Conservation (phyloP, 345 rosid species). For the Atalantia buxifolia region DNA sequence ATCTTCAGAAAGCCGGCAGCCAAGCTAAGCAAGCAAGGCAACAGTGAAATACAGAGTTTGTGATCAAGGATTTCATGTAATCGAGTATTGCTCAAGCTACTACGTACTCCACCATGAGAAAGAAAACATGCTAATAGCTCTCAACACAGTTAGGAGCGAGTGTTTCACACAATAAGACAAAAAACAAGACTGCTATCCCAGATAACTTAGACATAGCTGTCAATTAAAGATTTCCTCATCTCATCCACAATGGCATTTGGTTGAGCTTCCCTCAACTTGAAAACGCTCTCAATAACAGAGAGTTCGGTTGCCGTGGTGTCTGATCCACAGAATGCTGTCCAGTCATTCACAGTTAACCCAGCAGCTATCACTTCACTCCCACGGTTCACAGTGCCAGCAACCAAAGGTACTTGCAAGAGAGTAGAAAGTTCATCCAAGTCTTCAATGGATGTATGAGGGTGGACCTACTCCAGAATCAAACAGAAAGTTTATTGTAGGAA, state of each 20-base stretch:
- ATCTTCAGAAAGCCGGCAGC: too few relatives aligned
- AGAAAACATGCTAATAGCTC: too few relatives aligned
- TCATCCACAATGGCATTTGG: slow-evolving; percentile 79
- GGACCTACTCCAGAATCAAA: slow-evolving; percentile 47
- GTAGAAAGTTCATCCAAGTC: slow-evolving; percentile 94
- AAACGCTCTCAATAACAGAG: slow-evolving; percentile 81
- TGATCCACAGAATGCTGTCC: slow-evolving; percentile 87
- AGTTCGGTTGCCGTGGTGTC: slow-evolving; percentile 94
- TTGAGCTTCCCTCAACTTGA: slow-evolving; percentile 91
- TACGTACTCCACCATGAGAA: too few relatives aligned
- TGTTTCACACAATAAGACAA: too few relatives aligned
- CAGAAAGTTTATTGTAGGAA: neutral
- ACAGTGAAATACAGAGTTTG: too few relatives aligned
- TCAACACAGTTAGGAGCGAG: too few relatives aligned
- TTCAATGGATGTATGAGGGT: slow-evolving; percentile 91
- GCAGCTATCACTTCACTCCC: slow-evolving; percentile 86
- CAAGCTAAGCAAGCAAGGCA: too few relatives aligned
- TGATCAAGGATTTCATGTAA: too few relatives aligned
- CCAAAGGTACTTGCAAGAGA: slow-evolving; percentile 73
- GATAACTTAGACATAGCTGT: slow-evolving; percentile 46
- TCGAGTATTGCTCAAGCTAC: too few relatives aligned
- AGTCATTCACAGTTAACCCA: slow-evolving; percentile 85
- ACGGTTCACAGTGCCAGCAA: slow-evolving; percentile 82
- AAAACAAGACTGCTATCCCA: neutral
- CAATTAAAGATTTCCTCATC: slow-evolving; percentile 90